Conservation (phyloP, 768 basidiomycete genomes). For the Strobilomyces confusus region DNA sequence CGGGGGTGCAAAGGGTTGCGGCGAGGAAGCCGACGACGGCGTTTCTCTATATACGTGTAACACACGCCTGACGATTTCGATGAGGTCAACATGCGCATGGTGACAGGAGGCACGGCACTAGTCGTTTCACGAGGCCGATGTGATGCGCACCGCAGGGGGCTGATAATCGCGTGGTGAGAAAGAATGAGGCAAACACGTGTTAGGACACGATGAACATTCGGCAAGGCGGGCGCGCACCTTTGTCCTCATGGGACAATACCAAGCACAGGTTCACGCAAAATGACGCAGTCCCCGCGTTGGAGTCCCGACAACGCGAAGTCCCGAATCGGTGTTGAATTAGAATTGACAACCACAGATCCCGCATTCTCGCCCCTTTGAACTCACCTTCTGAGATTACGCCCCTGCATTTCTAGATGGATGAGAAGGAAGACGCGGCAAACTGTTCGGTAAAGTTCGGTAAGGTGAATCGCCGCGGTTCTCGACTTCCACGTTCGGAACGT, state of each 20-base stretch:
- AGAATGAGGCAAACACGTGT: slow-evolving; percentile 32
- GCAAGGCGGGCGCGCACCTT: slow-evolving; percentile 13
- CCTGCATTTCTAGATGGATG: slow-evolving; percentile 9
- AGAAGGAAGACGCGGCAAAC: slow-evolving; percentile 2
- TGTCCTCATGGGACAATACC: slow-evolving; percentile 1
- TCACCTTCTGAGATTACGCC: slow-evolving; percentile 22
- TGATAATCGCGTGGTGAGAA: slow-evolving; percentile 34
- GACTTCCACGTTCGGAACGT: slow-evolving; percentile 7
- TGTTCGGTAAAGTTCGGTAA: slow-evolving; percentile 1
- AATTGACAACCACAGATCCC: background rate
- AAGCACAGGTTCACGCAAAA: slow-evolving; percentile 16
- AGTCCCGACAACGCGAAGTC: slow-evolving; percentile 1
- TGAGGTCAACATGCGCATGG: slow-evolving; percentile 28
- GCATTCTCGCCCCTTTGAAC: background rate
- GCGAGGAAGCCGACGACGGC: slow-evolving; percentile 18
- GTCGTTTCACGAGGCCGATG: slow-evolving; percentile 20
- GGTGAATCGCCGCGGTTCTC: background rate
- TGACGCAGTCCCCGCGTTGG: too few relatives aligned
- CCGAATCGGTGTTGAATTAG: background rate
- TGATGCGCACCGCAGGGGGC: slow-evolving; percentile 30
- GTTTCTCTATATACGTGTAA: slow-evolving; percentile 28
- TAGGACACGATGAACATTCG: background rate
- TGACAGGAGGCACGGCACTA: slow-evolving; percentile 25
- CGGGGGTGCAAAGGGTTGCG: slow-evolving; percentile 20
- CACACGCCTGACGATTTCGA: slow-evolving; percentile 34